Evolutionary conservation across 2,329 filamentous ascomycete genomes (phyloP).

Genomic region (Phaeosphaeriaceae sp.): DNA sequence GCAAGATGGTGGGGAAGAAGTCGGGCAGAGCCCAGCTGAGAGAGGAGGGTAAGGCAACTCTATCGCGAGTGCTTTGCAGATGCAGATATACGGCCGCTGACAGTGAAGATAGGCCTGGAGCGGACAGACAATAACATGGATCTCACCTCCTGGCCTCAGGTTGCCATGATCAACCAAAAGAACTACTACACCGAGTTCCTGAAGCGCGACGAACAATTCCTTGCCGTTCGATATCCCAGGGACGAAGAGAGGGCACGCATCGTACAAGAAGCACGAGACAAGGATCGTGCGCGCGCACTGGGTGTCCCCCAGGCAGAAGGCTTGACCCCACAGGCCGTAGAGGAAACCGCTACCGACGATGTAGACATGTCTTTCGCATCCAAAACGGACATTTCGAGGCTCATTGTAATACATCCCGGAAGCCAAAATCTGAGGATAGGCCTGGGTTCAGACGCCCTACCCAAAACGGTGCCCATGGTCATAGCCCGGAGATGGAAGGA

Average conservation of each 20-base stretch:
- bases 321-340: conserved; percentile 29
- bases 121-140: conserved; percentile 99
- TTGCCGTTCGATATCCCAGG: conserved; percentile 84
- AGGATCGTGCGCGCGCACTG: conserved; percentile 82
- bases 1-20: conserved; percentile 69
- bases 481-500: conserved; percentile 79
- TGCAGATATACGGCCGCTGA: conserved; percentile 10
- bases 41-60: conserved; percentile 59
- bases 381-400: conserved; percentile 76
- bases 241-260: conserved; percentile 86
- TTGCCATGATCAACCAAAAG: conserved; percentile 96
- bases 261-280: conserved; percentile 84
- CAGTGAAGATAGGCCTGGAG: conserved; percentile 72
- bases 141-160: conserved; percentile 89
- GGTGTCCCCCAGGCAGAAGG: conserved; percentile 59
- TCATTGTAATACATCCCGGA: conserved; percentile 93
- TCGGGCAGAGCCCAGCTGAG: conserved; percentile 66
- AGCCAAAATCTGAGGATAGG: conserved; percentile 96
- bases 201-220: conserved; percentile 95
- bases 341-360: conserved; percentile 38
- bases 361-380: conserved; percentile 34
- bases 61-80: background rate
- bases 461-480: conserved; percentile 92
- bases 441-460: conserved; percentile 92
- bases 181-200: conserved; percentile 96